Conservation (phyloP, 2,329 filamentous ascomycete species). For the Aspergillus jensenii region DNA sequence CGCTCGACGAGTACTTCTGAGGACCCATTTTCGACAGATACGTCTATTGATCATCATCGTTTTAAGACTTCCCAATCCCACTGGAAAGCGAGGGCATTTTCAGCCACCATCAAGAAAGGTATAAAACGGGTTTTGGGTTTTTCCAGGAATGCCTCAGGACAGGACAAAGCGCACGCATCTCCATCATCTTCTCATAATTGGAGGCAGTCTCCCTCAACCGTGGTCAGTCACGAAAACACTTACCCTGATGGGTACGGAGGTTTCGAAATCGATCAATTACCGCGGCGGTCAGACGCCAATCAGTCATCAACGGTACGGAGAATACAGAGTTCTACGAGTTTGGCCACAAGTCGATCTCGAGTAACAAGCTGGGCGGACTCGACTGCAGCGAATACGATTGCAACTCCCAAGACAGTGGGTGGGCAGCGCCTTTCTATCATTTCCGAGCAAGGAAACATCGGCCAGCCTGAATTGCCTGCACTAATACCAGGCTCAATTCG, state of each 20-base stretch:
- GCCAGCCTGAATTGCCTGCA: neutral
- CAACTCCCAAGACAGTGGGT: constrained; percentile 31
- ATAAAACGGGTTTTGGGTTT: constrained; percentile 43
- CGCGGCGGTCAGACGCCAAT: neutral
- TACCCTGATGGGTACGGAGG: neutral
- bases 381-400: constrained; percentile 42
- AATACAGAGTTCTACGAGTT: constrained; percentile 33
- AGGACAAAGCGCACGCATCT: constrained; percentile 23
- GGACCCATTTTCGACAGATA: constrained; percentile 12
- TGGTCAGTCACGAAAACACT: constrained; percentile 8
- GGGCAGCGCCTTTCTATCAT: constrained; percentile 45
- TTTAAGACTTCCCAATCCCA: constrained; percentile 12
- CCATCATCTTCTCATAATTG: constrained; percentile 20
- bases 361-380: constrained; percentile 53
- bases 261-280: neutral
- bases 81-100: constrained; percentile 38
- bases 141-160: constrained; percentile 23
- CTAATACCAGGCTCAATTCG: constrained; percentile 12
- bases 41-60: constrained; percentile 5
- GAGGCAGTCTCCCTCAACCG: neutral
- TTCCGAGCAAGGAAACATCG: constrained; percentile 38
- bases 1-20: constrained; percentile 28
- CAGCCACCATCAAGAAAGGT: constrained; percentile 42
- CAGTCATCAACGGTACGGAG: constrained; percentile 22
- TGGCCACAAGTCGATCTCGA: constrained; percentile 40